Evolutionary conservation across 129 eudicot genomes (phyloP).

Genomic region (Ambrosia artemisiifolia): DNA sequence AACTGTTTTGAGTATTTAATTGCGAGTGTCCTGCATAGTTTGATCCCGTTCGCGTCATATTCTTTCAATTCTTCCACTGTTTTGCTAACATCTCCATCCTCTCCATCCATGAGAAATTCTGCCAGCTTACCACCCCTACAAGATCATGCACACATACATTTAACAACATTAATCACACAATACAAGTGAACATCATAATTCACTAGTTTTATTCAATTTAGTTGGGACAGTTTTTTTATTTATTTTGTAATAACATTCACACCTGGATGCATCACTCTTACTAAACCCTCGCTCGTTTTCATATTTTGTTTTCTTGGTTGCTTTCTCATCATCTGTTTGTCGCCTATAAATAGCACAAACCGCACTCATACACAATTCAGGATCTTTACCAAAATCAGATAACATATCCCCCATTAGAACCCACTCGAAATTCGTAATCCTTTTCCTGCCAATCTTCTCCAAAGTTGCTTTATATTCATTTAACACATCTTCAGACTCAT

Average conservation of each 20-base stretch:
- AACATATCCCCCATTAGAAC: slow-evolving; percentile 67
- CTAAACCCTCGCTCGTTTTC: slow-evolving; percentile 63
- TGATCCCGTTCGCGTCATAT: slow-evolving; percentile 34
- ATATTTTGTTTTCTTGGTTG: slow-evolving; percentile 34
- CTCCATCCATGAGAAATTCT: slow-evolving; percentile 58
- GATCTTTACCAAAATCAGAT: slow-evolving; percentile 58
- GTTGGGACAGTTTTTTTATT: no score
- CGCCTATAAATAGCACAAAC: slow-evolving; percentile 78
- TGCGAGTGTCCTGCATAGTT: slow-evolving; percentile 53
- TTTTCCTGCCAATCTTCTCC: slow-evolving; percentile 44
- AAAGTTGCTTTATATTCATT: slow-evolving; percentile 35
- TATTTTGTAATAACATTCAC: neutral
- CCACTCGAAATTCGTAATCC: slow-evolving; percentile 43
- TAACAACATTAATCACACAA: neutral
- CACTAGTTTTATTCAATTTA: neutral
- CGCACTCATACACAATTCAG: slow-evolving; percentile 70
- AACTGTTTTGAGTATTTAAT: slow-evolving; percentile 63
- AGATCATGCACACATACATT: slow-evolving; percentile 8
- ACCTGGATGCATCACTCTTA: slow-evolving; percentile 60
- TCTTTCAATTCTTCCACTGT: slow-evolving; percentile 53
- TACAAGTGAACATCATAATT: neutral
- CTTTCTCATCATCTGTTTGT: slow-evolving; percentile 64
- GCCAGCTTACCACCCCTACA: slow-evolving; percentile 58
- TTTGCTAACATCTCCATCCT: slow-evolving; percentile 46
- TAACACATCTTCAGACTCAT: slow-evolving; percentile 33